Conservation (phyloP, 495 filamentous ascomycete genomes). For the Tuber umbilicatum region DNA sequence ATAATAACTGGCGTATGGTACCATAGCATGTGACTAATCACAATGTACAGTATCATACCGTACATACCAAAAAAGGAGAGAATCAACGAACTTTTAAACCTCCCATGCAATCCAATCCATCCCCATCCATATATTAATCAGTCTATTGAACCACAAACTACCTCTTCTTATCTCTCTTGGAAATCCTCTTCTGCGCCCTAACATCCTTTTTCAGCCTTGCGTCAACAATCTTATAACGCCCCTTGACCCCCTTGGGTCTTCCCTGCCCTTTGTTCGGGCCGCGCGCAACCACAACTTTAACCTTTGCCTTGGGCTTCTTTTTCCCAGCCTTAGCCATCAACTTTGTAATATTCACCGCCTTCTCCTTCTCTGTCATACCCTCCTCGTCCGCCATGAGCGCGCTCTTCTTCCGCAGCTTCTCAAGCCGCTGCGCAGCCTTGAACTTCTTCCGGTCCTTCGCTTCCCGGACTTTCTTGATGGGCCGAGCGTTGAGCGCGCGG, state of each 20-base stretch:
- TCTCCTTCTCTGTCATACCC: conserved; percentile 87
- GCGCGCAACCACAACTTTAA: conserved; percentile 83
- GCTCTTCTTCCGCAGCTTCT: conserved; percentile 93
- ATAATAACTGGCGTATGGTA: neutral
- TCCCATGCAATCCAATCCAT: neutral
- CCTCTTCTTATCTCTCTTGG: conserved; percentile 55
- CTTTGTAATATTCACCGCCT: conserved; percentile 74
- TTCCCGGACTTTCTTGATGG: conserved; percentile 98
- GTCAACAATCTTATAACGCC: conserved; percentile 98
- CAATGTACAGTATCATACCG: neutral
- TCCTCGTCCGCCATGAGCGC: conserved; percentile 80
- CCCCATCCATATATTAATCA: neutral
- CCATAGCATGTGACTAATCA: neutral
- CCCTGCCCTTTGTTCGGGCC: conserved; percentile 71
- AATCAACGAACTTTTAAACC: neutral
- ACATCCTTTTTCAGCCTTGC: conserved; percentile 96
- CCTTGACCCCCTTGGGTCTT: conserved; percentile 77
- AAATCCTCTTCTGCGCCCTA: conserved; percentile 75
- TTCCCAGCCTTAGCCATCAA: conserved; percentile 73
- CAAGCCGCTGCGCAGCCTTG: conserved; percentile 79
- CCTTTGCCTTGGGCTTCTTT: conserved; percentile 75
- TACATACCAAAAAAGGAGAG: neutral
- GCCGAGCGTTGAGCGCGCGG: conserved; percentile 87
- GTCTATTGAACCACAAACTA: neutral
- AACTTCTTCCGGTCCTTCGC: conserved; percentile 95